Evolutionary conservation across 176 grass and related monocot species (phyloP).

Genomic region (Puccinellia tenuiflora): DNA sequence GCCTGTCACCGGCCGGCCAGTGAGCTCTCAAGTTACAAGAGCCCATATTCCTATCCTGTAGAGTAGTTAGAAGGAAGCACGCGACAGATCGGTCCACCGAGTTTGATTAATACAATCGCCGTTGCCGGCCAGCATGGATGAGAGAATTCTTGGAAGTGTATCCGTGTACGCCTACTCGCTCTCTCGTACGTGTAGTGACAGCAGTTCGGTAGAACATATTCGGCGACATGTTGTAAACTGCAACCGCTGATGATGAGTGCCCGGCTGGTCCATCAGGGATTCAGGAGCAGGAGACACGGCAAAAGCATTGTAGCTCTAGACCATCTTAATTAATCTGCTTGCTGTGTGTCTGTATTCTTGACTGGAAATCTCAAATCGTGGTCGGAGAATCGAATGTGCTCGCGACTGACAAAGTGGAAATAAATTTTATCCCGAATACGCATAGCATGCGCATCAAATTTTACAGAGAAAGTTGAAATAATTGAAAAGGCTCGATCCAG

Average conservation of each 20-base stretch:
- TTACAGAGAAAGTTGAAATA: neutral
- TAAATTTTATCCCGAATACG: too few relatives aligned
- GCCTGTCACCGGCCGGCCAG: neutral
- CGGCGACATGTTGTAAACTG: neutral
- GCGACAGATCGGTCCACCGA: neutral
- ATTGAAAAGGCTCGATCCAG: neutral
- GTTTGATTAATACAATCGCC: neutral
- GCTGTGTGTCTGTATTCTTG: neutral
- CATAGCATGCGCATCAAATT: too few relatives aligned
- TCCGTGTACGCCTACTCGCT: neutral
- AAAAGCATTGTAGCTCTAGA: neutral
- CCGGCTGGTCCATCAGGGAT: neutral
- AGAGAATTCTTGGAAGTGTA: neutral
- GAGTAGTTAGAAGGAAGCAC: neutral
- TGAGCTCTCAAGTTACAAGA: neutral
- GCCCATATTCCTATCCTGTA: neutral
- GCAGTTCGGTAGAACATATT: neutral
- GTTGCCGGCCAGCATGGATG: neutral
- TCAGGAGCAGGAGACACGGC: neutral
- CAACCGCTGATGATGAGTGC: neutral
- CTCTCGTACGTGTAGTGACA: neutral
- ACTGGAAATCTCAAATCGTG: slow-evolving; percentile 8
- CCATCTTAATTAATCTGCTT: neutral
- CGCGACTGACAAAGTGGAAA: neutral
- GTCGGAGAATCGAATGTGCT: slow-evolving; percentile 18